Conservation (phyloP, 2,329 filamentous ascomycete genomes). For the Cladosporium colombiae region DNA sequence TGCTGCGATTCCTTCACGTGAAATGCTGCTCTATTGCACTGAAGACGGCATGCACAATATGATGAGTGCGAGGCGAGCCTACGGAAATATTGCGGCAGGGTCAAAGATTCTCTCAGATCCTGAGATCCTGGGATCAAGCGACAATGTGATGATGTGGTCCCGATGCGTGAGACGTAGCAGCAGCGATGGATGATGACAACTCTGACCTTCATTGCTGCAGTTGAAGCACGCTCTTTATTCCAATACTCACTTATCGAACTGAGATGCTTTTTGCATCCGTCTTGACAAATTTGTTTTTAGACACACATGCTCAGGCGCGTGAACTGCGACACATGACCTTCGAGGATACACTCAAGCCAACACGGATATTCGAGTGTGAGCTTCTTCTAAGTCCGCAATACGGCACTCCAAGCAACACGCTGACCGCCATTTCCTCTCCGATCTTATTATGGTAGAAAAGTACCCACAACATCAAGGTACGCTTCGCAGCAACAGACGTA, state of each 20-base stretch:
- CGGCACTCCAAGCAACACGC: not conserved
- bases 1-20: not conserved
- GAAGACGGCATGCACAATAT: not conserved
- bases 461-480: not conserved
- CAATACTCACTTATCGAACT: not conserved
- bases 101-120: not conserved
- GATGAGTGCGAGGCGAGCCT: not conserved
- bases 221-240: not conserved
- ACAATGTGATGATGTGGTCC: not conserved
- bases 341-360: not conserved
- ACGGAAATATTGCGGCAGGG: conserved; percentile 20
- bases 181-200: not conserved
- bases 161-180: not conserved
- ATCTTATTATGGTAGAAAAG: not conserved
- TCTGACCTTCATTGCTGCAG: not conserved
- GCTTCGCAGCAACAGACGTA: not conserved
- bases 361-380: not conserved
- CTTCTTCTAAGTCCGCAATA: not conserved
- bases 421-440: not conserved
- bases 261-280: not conserved
- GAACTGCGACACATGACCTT: not conserved
- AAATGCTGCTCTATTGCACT: not conserved
- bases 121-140: not conserved
- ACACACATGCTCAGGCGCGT: not conserved
- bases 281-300: not conserved